Evolutionary conservation across 495 filamentous ascomycete genomes (phyloP), one percentile per base, ranked within the genome.

Genomic region (Penicillium taxi): DNA sequence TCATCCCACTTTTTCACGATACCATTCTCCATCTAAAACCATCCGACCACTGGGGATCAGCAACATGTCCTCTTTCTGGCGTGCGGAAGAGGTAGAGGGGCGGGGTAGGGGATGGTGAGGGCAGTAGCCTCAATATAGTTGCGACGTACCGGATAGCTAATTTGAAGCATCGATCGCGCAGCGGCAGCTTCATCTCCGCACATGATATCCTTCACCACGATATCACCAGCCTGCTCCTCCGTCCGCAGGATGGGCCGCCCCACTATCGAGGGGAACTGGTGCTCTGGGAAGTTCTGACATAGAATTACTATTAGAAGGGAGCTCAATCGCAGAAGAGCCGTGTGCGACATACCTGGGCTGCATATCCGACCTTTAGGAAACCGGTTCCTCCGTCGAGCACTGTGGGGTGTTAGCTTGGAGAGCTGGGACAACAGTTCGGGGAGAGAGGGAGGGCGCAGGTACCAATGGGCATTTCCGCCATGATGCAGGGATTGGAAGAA

Each of bases 1-100:
- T 99, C 93, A 51, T 96, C 91, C 93, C 93, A 99, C 50, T 82
- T 85, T 75, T 96, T 96, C 37, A 99, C 84, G 47, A 99, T 95
- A 52, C 91, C 91, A 63, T 96, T 96, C 59, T 96, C 93, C 91
- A 99, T 99, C 81, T 85, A 66, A 19, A 43, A n/a, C n/a, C n/a
- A n/a, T 22, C 13, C 33, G 26, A 35, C 31, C 21, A 23, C 21
- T 26, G 32, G 36, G 39, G 17, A 54, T 65, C 46, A 59, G 48
- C 48, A 53, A 48, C 6, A 26, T 12, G 28, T 25, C 44, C 38
- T 30, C 32, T 38, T 42, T 39, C 37, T 48, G 43, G 32, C 41
- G 42, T 35, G 32, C 23, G 50, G 43, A 47, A 42, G 35, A 28
- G 18, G 14, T 17, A 41, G 27, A 32, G 47, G 43, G 45, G 55